Evolutionary conservation across 2,329 filamentous ascomycete species (phyloP).

Genomic region (Venturia asperata): DNA sequence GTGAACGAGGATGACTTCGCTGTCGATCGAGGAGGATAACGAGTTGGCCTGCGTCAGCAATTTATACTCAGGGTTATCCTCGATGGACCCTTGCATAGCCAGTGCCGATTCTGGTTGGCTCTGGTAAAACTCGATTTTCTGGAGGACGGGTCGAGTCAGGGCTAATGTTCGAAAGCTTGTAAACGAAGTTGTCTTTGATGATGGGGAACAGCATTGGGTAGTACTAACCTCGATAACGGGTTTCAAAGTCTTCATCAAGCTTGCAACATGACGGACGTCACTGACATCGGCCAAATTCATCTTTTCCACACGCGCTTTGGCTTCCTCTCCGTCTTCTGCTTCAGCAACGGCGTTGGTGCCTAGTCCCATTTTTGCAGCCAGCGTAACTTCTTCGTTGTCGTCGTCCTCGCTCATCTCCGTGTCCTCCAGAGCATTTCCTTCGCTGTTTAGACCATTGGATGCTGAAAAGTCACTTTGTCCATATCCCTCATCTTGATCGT

Average conservation of each 20-base stretch:
- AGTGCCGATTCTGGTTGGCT: slow-evolving; percentile 55
- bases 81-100: slow-evolving; percentile 69
- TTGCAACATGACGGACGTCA: slow-evolving; percentile 73
- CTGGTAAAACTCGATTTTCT: slow-evolving; percentile 78
- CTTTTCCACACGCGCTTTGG: slow-evolving; percentile 71
- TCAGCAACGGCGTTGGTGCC: slow-evolving; percentile 46
- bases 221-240: slow-evolving; percentile 73
- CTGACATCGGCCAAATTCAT: slow-evolving; percentile 67
- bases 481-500: slow-evolving; percentile 36
- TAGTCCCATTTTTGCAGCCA: slow-evolving; percentile 55
- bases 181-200: slow-evolving; percentile 46
- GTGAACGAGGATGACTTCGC: slow-evolving; percentile 86
- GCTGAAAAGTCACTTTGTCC: slow-evolving; percentile 23
- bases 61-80: slow-evolving; percentile 87
- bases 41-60: slow-evolving; percentile 83
- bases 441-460: slow-evolving; percentile 29
- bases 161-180: slow-evolving; percentile 56
- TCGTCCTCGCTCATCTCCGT: slow-evolving; percentile 22
- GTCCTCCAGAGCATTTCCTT: slow-evolving; percentile 22
- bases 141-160: slow-evolving; percentile 54
- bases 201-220: slow-evolving; percentile 23
- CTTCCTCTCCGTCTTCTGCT: slow-evolving; percentile 31
- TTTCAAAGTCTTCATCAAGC: slow-evolving; percentile 72
- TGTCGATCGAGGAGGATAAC: slow-evolving; percentile 85
- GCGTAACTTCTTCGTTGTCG: slow-evolving; percentile 50